Percentiles rank a stretch among this genome's conserved stretches.
phyloP scores from a whole-genome alignment of 2,329 filamentous ascomycete species.

The Ceratocystis lukuohia region DNA sequence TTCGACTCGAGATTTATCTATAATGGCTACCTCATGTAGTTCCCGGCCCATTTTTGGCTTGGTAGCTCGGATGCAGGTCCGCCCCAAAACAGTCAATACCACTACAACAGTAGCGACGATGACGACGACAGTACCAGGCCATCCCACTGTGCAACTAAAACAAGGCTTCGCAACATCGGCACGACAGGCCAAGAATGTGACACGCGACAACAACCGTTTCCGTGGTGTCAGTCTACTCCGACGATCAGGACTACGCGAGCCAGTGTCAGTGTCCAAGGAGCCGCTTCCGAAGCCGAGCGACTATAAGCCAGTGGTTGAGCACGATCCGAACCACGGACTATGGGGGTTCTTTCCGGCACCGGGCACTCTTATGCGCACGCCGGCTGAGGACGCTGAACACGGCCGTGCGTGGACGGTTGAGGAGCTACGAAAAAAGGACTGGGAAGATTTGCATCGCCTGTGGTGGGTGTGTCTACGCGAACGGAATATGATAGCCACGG shows the following conservation, averaged over 20 bases:
- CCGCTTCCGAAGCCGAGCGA: conserved; percentile 61
- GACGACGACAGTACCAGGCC: neutral
- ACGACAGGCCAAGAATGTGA: conserved; percentile 36
- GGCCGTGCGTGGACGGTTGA: conserved; percentile 73
- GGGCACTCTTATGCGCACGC: conserved; percentile 54
- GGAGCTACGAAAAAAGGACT: conserved; percentile 79
- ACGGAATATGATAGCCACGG: conserved; percentile 76
- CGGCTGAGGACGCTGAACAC: conserved; percentile 55
- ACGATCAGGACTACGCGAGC: conserved; percentile 59
- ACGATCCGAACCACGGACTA: conserved; percentile 68
- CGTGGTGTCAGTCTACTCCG: conserved; percentile 74
- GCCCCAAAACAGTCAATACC: neutral
- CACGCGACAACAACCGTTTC: conserved; percentile 61
- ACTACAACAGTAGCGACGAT: neutral
- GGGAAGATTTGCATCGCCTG: conserved; percentile 80
- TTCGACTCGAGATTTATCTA: neutral
- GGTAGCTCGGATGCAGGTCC: neutral
- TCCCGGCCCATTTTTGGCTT: conserved; percentile 3
- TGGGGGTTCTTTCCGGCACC: conserved; percentile 80
- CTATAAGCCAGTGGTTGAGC: conserved; percentile 43
- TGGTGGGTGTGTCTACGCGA: conserved; percentile 95
- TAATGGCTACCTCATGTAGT: conserved; percentile 12
- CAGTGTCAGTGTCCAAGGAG: conserved; percentile 59
- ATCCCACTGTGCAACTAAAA: neutral
- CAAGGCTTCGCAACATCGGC: conserved; percentile 42